Evolutionary conservation across 2,329 filamentous ascomycete genomes (phyloP), one percentile per base, ranked within the genome.

Genomic region (Claviceps sorghi): DNA sequence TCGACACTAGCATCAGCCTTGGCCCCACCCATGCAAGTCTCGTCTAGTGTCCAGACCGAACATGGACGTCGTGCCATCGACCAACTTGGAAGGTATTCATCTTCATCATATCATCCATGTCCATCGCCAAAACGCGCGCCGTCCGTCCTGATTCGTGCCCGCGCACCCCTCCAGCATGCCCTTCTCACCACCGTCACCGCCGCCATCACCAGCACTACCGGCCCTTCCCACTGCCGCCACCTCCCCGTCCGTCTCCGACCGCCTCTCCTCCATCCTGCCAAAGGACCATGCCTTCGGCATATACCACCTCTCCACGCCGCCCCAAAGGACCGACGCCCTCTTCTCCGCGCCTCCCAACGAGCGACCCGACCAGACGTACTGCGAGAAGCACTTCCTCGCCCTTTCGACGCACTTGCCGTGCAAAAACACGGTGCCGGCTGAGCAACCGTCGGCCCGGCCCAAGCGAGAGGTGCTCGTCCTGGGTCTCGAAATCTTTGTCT

Each of bases 291-390:
- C 62, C 15, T 86, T 95, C 64, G 82, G 76, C 57, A 75, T 91
- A 61, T 84, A 94, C 66, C 91, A 98, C 71, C 72, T 96, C 59
- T 95, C 88, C 26, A 95, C 90, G 5, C 85, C 86, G 15, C 87
- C 91, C 5, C 83, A 81, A 36, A 76, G 76, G 63, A 84, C 82
- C 56, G 77, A 82, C 9, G 78, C 91, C 17, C 79, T 98, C 44
- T 96, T 85, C 69, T 83, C 86, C 38, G 78, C 90, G 36, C 82
- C 87, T 4, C 86, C 87, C 4, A 80, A 83, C 53, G 72, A 79
- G 57, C 77, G 78, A 44, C 78, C 84, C 9, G 85, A 94, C 62
- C 76, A 79, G 58, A 98, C 93, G 0, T 91, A 84, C 60, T 84
- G 87, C 69, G 88, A 95, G 66, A 89, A 79, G 47, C 93, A 98